phyloP scores from a whole-genome alignment of 73 alveolate genomes.

The Breviolum minutum region DNA sequence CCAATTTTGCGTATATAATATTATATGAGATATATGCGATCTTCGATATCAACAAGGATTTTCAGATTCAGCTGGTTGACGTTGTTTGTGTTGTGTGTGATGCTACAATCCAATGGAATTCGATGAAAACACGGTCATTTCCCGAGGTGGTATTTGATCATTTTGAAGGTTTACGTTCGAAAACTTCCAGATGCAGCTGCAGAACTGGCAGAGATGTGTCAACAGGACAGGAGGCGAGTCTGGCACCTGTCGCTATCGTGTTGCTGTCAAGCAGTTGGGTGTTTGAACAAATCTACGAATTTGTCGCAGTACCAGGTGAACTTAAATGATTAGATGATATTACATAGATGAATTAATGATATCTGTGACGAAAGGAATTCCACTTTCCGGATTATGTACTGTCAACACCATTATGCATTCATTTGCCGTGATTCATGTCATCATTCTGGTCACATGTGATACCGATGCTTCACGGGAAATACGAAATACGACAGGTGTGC shows the following conservation, averaged over 20 bases:
- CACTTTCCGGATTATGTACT: background rate
- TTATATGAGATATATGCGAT: too few species aligned
- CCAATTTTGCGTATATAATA: too few species aligned
- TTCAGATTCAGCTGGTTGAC: too few species aligned
- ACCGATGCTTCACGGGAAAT: too few species aligned
- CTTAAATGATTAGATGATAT: background rate
- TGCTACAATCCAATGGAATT: too few species aligned
- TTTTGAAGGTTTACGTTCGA: background rate
- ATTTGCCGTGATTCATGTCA: too few species aligned
- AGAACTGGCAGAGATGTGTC: slow-evolving; percentile 46
- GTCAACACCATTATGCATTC: too few species aligned
- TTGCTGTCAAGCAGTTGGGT: background rate
- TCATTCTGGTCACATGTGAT: too few species aligned
- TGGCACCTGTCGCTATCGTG: background rate
- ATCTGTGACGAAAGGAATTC: background rate
- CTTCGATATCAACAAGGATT: too few species aligned
- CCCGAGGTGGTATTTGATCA: slow-evolving; percentile 70
- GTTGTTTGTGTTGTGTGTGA: too few species aligned
- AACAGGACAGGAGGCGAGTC: slow-evolving; percentile 3
- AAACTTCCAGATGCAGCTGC: slow-evolving; percentile 61
- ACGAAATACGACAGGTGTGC: background rate
- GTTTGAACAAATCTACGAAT: background rate
- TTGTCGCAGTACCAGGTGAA: background rate
- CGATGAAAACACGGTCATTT: too few species aligned
- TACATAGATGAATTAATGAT: background rate